Conservation (phyloP, 2,329 filamentous ascomycete species). For the Ascochyta pisi region DNA sequence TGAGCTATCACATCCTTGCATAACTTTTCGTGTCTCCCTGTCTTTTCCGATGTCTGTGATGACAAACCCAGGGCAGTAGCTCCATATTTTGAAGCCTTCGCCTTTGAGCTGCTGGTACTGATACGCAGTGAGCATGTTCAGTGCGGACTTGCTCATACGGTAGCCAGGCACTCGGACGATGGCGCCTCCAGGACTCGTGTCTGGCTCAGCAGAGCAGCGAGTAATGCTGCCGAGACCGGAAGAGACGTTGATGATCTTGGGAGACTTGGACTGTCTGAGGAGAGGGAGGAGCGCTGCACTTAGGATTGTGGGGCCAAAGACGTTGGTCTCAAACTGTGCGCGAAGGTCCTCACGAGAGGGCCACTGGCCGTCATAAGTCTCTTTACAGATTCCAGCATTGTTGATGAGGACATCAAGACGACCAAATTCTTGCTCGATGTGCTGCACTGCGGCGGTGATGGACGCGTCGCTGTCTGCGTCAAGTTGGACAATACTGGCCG, state of each 20-base stretch:
- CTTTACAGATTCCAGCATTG: constrained; percentile 71
- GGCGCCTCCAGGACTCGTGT: constrained; percentile 13
- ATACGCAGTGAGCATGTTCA: constrained; percentile 47
- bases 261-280: constrained; percentile 38
- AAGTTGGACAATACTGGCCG: constrained; percentile 43
- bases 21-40: constrained; percentile 24
- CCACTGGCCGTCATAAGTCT: constrained; percentile 15
- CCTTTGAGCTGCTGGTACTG: constrained; percentile 50
- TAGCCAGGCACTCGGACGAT: constrained; percentile 28
- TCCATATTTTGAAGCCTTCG: constrained; percentile 37
- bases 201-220: constrained; percentile 19
- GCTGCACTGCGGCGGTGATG: constrained; percentile 44
- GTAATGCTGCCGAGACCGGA: constrained; percentile 44
- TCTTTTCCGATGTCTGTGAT: constrained; percentile 34
- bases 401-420: constrained; percentile 83
- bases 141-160: constrained; percentile 46
- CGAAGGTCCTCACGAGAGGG: constrained; percentile 28
- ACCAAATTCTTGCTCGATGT: constrained; percentile 36
- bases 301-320: constrained; percentile 45
- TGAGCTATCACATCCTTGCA: constrained; percentile 31
- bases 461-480: constrained; percentile 46
- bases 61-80: constrained; percentile 43
- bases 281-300: constrained; percentile 44
- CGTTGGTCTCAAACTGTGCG: constrained; percentile 47
- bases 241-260: constrained; percentile 47